Conservation (phyloP, 2,329 filamentous ascomycete species). For the Penicillium sp. region DNA sequence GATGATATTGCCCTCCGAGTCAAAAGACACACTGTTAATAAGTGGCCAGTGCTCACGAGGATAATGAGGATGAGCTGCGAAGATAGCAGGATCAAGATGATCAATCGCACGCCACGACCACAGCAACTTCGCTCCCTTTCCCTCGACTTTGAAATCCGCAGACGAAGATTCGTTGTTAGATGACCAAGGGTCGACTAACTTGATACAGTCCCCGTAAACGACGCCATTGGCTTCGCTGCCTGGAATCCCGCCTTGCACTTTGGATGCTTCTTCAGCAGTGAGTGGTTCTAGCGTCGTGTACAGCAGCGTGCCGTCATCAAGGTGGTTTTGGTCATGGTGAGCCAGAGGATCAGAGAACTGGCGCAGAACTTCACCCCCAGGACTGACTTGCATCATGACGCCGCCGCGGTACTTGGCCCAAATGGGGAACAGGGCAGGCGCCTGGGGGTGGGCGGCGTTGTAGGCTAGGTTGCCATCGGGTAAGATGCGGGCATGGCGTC, state of each 20-base stretch:
- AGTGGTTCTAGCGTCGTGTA: conserved; percentile 49
- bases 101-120: conserved; percentile 50
- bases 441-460: conserved; percentile 45
- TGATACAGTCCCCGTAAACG: conserved; percentile 46
- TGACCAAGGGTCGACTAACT: conserved; percentile 39
- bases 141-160: conserved; percentile 20
- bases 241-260: conserved; percentile 46
- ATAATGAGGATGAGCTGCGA: conserved; percentile 41
- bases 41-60: conserved; percentile 46
- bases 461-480: conserved; percentile 48
- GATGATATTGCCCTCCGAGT: conserved; percentile 45
- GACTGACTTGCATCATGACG: conserved; percentile 47
- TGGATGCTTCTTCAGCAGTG: conserved; percentile 35
- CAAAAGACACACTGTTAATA: conserved; percentile 47
- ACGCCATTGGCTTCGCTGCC: conserved; percentile 34
- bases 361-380: conserved; percentile 40
- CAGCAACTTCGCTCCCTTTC: conserved; percentile 37
- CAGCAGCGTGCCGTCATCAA: conserved; percentile 45
- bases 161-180: conserved; percentile 19
- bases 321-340: conserved; percentile 51
- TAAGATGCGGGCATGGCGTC: conserved; percentile 49
- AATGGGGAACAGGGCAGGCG: conserved; percentile 45
- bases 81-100: conserved; percentile 41
- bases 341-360: conserved; percentile 46
- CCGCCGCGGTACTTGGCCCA: conserved; percentile 52